These are phyloP conservation scores for Theobroma grandiflorum DNA, from an alignment of 441 rosid species.

Conservation along the genomic window DNA sequence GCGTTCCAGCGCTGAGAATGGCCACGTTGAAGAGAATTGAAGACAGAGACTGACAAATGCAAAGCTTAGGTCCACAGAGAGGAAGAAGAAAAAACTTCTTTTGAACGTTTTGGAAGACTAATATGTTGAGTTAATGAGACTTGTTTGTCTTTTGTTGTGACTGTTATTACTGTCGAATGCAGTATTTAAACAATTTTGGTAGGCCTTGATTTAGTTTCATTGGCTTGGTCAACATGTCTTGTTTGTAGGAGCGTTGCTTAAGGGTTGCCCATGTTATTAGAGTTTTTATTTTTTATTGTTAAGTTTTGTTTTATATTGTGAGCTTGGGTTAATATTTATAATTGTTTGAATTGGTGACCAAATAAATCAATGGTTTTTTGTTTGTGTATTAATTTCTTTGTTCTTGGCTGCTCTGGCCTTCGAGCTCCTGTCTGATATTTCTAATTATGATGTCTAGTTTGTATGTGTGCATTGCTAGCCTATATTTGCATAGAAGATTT, in stretches of 20 bases:
- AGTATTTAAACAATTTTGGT: slow-evolving; percentile 51
- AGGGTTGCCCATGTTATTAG: slow-evolving; percentile 19
- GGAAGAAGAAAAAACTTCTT: slow-evolving; percentile 12
- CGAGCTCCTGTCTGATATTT: not conserved
- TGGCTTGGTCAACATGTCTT: slow-evolving; percentile 31
- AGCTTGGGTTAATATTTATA: not conserved
- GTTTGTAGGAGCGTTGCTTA: slow-evolving; percentile 19
- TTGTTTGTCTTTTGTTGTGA: slow-evolving; percentile 31
- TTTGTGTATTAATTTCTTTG: not conserved
- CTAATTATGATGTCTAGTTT: not conserved
- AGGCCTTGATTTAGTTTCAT: slow-evolving; percentile 26
- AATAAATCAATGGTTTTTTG: slow-evolving; percentile 25
- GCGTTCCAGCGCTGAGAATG: slow-evolving; percentile 51
- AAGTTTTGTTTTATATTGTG: not conserved
- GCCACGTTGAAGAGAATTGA: slow-evolving; percentile 39
- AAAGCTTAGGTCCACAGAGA: slow-evolving; percentile 8
- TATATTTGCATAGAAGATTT: not conserved
- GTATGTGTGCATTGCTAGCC: too few relatives aligned
- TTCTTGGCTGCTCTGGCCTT: not conserved
- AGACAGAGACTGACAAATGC: slow-evolving; percentile 20
- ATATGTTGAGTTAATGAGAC: slow-evolving; percentile 28
- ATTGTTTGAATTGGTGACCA: slow-evolving; percentile 28
- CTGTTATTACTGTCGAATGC: slow-evolving; percentile 25
- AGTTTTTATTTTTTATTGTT: not conserved
- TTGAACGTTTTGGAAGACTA: slow-evolving; percentile 26